These are phyloP conservation scores for Paraurostyla sp. DNA, from an alignment of 73 alveolate genomes.

Conservation along the genomic window DNA sequence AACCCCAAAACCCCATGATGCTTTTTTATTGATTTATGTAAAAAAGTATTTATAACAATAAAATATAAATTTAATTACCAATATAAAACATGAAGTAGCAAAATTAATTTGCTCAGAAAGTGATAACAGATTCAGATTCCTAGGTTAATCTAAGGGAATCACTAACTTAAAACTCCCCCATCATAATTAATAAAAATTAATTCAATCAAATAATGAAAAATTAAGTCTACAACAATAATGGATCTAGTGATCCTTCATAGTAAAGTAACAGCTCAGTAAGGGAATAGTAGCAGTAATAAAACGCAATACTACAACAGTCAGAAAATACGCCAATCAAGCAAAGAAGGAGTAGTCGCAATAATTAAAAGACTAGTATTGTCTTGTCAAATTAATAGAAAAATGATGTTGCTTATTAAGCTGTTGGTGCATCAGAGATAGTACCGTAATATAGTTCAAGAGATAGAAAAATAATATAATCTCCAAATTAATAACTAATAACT, in stretches of 20 bases:
- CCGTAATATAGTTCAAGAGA: background rate
- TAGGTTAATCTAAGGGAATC: background rate
- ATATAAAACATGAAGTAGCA: slow-evolving; percentile 7
- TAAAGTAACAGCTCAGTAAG: no score
- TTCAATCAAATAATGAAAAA: background rate
- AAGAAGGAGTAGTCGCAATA: background rate
- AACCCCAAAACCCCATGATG: no score
- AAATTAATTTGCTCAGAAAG: background rate
- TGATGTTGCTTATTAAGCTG: background rate
- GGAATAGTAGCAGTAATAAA: no score
- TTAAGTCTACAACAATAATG: no score
- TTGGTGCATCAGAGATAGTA: background rate
- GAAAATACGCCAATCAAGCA: background rate
- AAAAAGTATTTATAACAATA: no score
- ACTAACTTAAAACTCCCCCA: background rate
- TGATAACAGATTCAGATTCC: background rate
- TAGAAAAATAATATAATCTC: background rate
- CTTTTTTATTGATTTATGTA: no score
- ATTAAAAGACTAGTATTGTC: background rate
- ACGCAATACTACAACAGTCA: background rate
- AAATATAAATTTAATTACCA: background rate
- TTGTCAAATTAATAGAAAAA: background rate
- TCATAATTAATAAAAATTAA: background rate
- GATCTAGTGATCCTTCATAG: no score
- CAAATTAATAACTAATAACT: background rate